phyloP scores from a whole-genome alignment of 371 early-diverging fungal species.

The Lichtheimia ramosa region DNA sequence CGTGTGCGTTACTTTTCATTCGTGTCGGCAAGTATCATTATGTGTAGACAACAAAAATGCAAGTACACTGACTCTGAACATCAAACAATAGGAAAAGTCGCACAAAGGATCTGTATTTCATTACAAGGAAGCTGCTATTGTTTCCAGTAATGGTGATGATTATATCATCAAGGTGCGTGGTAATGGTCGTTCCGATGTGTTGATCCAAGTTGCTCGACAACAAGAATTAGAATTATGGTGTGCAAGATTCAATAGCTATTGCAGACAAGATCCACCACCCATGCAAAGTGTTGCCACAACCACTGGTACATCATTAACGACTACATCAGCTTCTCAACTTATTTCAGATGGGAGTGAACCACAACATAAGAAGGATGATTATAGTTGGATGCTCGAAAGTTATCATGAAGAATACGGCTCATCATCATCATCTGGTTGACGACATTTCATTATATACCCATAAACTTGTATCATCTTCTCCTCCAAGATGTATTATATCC shows the following conservation, averaged over 20 bases:
- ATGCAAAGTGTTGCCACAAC: no score
- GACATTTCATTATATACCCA: no score
- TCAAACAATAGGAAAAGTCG: constrained; percentile 25
- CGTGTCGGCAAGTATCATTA: constrained; percentile 26
- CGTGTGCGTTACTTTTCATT: constrained; percentile 53
- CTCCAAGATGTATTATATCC: no score
- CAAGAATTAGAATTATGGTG: constrained; percentile 51
- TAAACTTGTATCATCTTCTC: no score
- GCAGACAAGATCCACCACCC: background rate
- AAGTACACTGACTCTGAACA: no score
- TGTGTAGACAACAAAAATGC: background rate
- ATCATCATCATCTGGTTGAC: no score
- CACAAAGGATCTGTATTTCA: constrained; percentile 38
- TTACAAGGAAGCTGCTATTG: constrained; percentile 43
- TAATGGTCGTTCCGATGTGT: constrained; percentile 28
- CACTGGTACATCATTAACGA: no score
- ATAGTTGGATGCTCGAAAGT: no score
- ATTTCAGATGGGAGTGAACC: no score
- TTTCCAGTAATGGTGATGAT: constrained; percentile 25
- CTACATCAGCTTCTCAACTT: no score
- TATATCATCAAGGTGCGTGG: constrained; percentile 52
- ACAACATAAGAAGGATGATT: background rate
- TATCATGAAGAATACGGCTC: no score
- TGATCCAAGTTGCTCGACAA: constrained; percentile 51
- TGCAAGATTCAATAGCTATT: constrained; percentile 27